Evolutionary conservation across 1,284 basidiomycete species (phyloP), one percentile per base, ranked within the genome.

Genomic region (Heterobasidion occidentale): DNA sequence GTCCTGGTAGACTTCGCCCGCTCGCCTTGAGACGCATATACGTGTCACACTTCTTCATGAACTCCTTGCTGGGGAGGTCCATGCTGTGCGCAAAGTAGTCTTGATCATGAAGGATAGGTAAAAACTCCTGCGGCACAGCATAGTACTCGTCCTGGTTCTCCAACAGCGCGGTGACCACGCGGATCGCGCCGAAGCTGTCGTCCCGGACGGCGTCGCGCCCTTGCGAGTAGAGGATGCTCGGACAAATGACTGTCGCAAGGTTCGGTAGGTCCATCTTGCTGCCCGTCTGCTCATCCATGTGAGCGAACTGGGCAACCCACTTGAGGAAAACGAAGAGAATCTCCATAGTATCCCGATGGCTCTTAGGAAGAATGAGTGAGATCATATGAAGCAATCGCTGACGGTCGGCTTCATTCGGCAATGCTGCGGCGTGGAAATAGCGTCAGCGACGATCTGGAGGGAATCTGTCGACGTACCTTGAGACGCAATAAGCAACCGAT

Each of bases 271-370:
- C 96, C 96, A 99, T 99, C 75, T 96, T 96, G 75, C 92, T 95
- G 44, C 96, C 96, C 0, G 96, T 98, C 70, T 96, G 94, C 66
- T 96, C 95, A 68, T 99, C 96, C 73, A 97, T 85, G 72, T 99
- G 95, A 49, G 96, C 94, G 71, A 99, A 99, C 5, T 94, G 96
- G 6, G 96, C 96, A 2, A 99, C 96, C 97, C 97, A 99, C 71
- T 97, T 96, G 63, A 99, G 79, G 76, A 99, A 99, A 17, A 98
- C 94, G 67, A 98, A 98, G 48, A 99, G 76, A 51, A 98, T 94
- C 72, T 99, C 96, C 83, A 98, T 86, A 33, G 95, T 98, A 71
- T 99, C 97, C 60, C 97, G 86, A 69, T 99, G 94, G 56, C 85
- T 83, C 72, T 92, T 94, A 14, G 96, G 97, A 63, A 99, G 76